Evolutionary conservation across 306 rosid species (phyloP).

Genomic region (Betula pendula): DNA sequence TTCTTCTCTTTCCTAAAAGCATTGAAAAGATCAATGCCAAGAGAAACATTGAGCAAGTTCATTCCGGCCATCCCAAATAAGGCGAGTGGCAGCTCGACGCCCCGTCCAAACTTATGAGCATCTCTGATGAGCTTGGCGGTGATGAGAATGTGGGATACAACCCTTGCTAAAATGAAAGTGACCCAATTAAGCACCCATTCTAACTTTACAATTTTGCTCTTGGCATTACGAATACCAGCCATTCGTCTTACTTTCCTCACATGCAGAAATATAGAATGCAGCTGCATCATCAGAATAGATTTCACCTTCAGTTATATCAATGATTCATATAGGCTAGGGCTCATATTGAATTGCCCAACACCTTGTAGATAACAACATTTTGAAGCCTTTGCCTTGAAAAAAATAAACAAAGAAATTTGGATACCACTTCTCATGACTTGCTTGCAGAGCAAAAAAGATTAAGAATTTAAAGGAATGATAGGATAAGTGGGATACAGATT

Average conservation of each 20-base stretch:
- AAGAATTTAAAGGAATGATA: not conserved
- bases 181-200: conserved; percentile 90
- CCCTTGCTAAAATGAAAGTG: conserved; percentile 69
- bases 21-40: conserved; percentile 79
- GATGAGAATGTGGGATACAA: conserved; percentile 66
- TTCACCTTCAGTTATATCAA: conserved; percentile 15
- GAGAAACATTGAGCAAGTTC: conserved; percentile 76
- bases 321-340: not conserved
- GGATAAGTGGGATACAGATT: not conserved
- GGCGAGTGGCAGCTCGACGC: conserved; percentile 89
- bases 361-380: not conserved
- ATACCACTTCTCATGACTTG: not conserved
- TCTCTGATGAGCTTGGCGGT: conserved; percentile 74
- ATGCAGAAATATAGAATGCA: conserved; percentile 87
- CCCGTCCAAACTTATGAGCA: conserved; percentile 67
- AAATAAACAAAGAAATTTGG: not conserved
- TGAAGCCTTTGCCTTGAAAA: not conserved
- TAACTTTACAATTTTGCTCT: conserved; percentile 47
- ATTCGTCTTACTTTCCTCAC: conserved; percentile 75
- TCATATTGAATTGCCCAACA: not conserved
- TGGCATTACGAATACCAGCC: conserved; percentile 67
- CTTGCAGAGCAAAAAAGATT: not conserved
- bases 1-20: conserved; percentile 71
- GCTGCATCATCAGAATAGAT: conserved; percentile 51
- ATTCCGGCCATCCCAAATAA: conserved; percentile 86